These are phyloP conservation scores for Fusarium nanum DNA, from an alignment of 2,329 filamentous ascomycete species.

Conservation along the genomic window DNA sequence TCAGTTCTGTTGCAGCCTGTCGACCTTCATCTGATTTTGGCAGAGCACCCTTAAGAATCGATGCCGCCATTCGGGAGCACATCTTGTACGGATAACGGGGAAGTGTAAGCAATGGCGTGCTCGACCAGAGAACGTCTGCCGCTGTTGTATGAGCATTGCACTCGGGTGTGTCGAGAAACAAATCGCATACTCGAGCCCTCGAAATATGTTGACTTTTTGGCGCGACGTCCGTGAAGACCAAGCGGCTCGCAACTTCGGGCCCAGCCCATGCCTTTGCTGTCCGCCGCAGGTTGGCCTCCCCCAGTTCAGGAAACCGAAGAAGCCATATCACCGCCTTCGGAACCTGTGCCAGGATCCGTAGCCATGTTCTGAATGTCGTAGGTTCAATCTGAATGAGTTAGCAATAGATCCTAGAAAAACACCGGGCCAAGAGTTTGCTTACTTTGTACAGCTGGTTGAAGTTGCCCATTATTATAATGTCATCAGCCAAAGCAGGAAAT, in stretches of 20 bases:
- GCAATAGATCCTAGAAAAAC: background rate
- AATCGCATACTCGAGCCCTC: slow-evolving; percentile 88
- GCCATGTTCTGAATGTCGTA: slow-evolving; percentile 94
- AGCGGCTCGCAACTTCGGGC: slow-evolving; percentile 82
- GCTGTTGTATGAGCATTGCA: slow-evolving; percentile 99
- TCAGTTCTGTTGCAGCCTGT: slow-evolving; percentile 77
- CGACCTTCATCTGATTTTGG: slow-evolving; percentile 77
- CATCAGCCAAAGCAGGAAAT: slow-evolving; percentile 84
- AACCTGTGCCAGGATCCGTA: slow-evolving; percentile 86
- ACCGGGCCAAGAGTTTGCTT: slow-evolving; percentile 44
- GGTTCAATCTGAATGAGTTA: slow-evolving; percentile 81
- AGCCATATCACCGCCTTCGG: slow-evolving; percentile 95
- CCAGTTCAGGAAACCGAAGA: slow-evolving; percentile 93
- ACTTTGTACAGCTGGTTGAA: slow-evolving; percentile 99
- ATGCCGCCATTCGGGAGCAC: slow-evolving; percentile 98
- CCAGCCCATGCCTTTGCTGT: slow-evolving; percentile 89
- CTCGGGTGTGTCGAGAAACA: slow-evolving; percentile 97
- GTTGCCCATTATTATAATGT: slow-evolving; percentile 92
- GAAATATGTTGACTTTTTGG: slow-evolving; percentile 95
- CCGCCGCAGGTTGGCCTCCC: slow-evolving; percentile 83
- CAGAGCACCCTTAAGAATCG: slow-evolving; percentile 89
- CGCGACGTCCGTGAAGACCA: slow-evolving; percentile 96
- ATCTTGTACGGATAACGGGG: slow-evolving; percentile 97
- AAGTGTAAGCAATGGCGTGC: slow-evolving; percentile 89
- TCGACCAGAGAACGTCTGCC: slow-evolving; percentile 95